Base-by-base conservation (phyloP, 495 filamentous ascomycete species). In the Penicillium manginii region DNA sequence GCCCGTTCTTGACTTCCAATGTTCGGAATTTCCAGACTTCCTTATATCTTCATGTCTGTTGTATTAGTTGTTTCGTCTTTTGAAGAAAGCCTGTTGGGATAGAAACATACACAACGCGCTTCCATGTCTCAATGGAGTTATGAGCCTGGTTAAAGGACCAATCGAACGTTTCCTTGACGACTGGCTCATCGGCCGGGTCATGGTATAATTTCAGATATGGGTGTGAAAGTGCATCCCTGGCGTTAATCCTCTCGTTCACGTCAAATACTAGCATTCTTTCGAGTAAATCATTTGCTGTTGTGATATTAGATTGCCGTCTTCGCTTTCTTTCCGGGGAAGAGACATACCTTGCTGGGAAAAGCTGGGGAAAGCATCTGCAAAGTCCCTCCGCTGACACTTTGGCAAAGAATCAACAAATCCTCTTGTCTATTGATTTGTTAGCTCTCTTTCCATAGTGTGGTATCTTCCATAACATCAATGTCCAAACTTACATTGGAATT, bases 241-340 rank as follows among this genome's bases (percentile, higher is more conserved):
- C 92, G 52, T 84, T 86, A 65, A 94, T 84, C 65, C 92, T 84
- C 74, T 90, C 89, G 76, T 85, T 85, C 7, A 91, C 92, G 68
- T 96, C 91, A 68, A 96, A 96, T 22, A 96, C 90, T 14, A 96
- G 85, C 92, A 96, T 96, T 48, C 84, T 83, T 73, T 96, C 92
- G 29, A 96, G 82, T 8, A 96, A 81, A 65, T 96, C 91, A 64
- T 96, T 86, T 18, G 92, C 92, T 93, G 62, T 29, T 47, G n/a
- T n/a, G 2, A 45, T 17, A 45, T 45, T 29, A 39, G n/a, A 9
- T 18, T 43, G 35, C 4, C 35, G 5, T 14, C 15, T 39, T 11
- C 10, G 8, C 2, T 19, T 43, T 43, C 40, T 17, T 43, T 19
- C 17, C 17, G 40, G 40, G 17, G 9, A 10, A 50, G 6, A 50